phyloP scores from a whole-genome alignment of 306 rosid genomes.

The cucumber (Cucumis sativus) region DNA sequence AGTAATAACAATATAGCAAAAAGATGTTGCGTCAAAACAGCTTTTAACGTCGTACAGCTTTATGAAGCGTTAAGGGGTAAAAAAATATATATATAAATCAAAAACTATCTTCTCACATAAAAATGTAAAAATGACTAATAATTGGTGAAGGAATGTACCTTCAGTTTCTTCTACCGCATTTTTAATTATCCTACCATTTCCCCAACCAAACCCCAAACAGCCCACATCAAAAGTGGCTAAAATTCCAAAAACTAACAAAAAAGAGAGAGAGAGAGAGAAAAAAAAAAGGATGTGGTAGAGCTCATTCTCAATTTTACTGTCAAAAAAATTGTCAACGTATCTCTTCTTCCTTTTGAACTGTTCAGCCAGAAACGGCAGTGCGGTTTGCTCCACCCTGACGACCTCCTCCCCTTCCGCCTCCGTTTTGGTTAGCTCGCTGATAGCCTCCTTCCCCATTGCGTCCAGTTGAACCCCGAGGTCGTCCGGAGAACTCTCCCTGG shows the following conservation, averaged over 20 bases:
- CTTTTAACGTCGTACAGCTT: conserved; percentile 8
- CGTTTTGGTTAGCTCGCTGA: conserved; percentile 50
- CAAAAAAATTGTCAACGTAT: conserved; percentile 34
- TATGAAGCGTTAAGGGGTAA: conserved; percentile 4
- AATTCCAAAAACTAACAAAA: neutral
- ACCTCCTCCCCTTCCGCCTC: conserved; percentile 68
- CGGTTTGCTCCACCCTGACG: conserved; percentile 56
- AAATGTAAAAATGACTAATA: conserved; percentile 10
- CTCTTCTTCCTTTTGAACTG: conserved; percentile 14
- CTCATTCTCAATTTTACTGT: conserved; percentile 18
- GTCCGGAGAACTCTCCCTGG: conserved; percentile 71
- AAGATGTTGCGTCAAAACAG: conserved; percentile 7
- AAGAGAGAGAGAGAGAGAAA: neutral
- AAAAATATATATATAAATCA: neutral
- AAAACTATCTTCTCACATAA: conserved; percentile 11
- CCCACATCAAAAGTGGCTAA: conserved; percentile 5
- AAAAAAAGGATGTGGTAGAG: neutral
- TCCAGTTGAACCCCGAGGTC: conserved; percentile 42
- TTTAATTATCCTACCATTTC: neutral
- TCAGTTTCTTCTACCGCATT: conserved; percentile 11
- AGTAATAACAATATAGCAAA: conserved; percentile 2
- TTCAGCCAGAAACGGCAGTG: conserved; percentile 22
- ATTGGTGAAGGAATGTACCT: neutral
- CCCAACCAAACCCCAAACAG: conserved; percentile 10
- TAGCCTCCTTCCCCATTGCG: conserved; percentile 56